These are phyloP conservation scores for Staphylotrichum longicolle DNA, from an alignment of 495 filamentous ascomycete species.

Conservation along the genomic window DNA sequence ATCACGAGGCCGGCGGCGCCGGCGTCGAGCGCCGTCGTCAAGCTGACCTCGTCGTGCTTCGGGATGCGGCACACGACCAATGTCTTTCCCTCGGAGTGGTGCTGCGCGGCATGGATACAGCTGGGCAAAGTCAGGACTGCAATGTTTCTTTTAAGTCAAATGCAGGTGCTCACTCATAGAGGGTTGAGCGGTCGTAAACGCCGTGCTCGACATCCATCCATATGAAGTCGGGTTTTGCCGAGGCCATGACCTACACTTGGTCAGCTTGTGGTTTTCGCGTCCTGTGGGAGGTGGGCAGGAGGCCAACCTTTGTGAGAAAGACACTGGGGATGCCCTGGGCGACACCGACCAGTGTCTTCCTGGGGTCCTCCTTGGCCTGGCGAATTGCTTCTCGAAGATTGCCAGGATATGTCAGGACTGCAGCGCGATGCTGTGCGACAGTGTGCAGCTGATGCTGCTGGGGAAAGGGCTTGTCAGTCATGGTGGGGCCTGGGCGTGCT, in stretches of 20 bases:
- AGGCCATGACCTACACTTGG: constrained; percentile 3
- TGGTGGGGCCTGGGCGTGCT: background rate
- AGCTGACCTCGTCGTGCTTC: constrained; percentile 18
- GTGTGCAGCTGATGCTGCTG: constrained; percentile 20
- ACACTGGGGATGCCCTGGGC: constrained; percentile 12
- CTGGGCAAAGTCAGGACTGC: background rate
- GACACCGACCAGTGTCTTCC: constrained; percentile 12
- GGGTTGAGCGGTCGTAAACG: constrained; percentile 11
- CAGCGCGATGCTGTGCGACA: constrained; percentile 15
- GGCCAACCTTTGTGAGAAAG: constrained; percentile 10
- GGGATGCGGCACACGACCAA: constrained; percentile 18
- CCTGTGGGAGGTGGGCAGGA: background rate
- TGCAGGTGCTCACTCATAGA: constrained; percentile 7
- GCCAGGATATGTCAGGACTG: constrained; percentile 19
- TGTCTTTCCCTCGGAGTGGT: constrained; percentile 23
- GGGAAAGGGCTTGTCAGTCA: constrained; percentile 13
- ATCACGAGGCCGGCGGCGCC: constrained; percentile 20
- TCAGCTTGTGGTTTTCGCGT: background rate
- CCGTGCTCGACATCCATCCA: constrained; percentile 12
- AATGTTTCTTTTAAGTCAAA: background rate
- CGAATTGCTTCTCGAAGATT: constrained; percentile 17
- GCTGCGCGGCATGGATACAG: constrained; percentile 19
- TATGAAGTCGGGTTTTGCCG: constrained; percentile 9
- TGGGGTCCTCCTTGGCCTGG: constrained; percentile 9
- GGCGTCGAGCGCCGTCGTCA: constrained; percentile 21